Evolutionary conservation across 805 yeast genomes (phyloP).

Genomic region (Hanseniaspora thailandica): DNA sequence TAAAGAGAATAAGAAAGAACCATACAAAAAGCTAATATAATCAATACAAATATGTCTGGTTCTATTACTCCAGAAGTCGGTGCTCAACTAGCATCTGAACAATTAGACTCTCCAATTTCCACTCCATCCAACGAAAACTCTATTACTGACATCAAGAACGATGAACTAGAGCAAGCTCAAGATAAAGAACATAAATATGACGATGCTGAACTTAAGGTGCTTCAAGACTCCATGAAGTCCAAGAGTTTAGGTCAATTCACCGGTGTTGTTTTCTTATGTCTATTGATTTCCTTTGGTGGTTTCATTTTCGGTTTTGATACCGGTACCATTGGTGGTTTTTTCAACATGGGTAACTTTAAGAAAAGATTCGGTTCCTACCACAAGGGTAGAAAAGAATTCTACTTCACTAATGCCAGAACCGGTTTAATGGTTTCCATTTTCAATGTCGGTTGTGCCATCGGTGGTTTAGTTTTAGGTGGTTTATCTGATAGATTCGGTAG

Average conservation of each 20-base stretch:
- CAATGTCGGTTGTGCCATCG: slow-evolving; percentile 60
- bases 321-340: slow-evolving; percentile 65
- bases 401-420: slow-evolving; percentile 36
- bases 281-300: slow-evolving; percentile 52
- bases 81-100: not conserved
- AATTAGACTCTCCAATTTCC: slow-evolving; percentile 5
- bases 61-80: slow-evolving; percentile 11
- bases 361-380: slow-evolving; percentile 40
- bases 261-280: slow-evolving; percentile 23
- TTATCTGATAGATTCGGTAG: slow-evolving; percentile 51
- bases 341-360: slow-evolving; percentile 48
- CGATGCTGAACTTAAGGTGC: slow-evolving; percentile 10
- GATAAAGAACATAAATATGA: slow-evolving; percentile 8
- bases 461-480: slow-evolving; percentile 49
- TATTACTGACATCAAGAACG: slow-evolving; percentile 5
- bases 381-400: slow-evolving; percentile 30
- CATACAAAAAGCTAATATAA: not conserved
- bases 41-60: slow-evolving; percentile 9
- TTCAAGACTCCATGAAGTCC: slow-evolving; percentile 16
- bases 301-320: slow-evolving; percentile 69
- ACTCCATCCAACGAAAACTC: slow-evolving; percentile 9
- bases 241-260: slow-evolving; percentile 20
- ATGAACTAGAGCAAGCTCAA: not conserved
- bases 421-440: slow-evolving; percentile 47
- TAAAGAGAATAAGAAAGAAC: not conserved